Base-by-base conservation (phyloP, 192 early-diverging fungal genomes). In the Coemansia javaensis region DNA sequence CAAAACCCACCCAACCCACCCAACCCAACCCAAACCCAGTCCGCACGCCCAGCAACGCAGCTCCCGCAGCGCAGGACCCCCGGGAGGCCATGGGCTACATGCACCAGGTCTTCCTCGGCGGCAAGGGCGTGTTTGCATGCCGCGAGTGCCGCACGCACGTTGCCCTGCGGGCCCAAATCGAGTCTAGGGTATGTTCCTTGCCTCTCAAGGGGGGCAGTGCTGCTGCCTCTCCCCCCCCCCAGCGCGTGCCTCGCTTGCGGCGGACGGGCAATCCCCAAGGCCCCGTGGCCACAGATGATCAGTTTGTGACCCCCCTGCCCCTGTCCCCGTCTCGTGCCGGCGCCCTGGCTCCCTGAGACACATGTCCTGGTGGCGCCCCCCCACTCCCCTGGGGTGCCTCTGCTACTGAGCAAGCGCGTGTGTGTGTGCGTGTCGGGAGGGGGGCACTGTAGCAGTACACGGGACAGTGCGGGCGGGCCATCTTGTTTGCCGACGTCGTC, bases 141-240 rank as follows among this genome's bases (percentile, higher is more conserved):
- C 48, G 47, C 31, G 36, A 63, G 50, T 75, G 71, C 52, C 59
- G 56, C 38, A 75, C 71, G 1, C 71, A 75, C 34, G 48, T 75
- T 31, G 53, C 56, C 22, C 40, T 49, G 32, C 56, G 65, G 41
- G 50, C 53, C 40, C 43, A 57, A 25, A 44, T 75, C 38, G 39
- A 45, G 16, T 75, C 71, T 32, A 65, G 59, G 58, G 69, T 73
- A 63, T 14, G 54, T 51, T 0, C 13, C 31, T 24, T 11, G 18
- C 39, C 40, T 42, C 14, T 18, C 15, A 15, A 20, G 24, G 18
- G 16, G 32, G n/a, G 10, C 16, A 39, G 17, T 13, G 33, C 33
- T 35, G 33, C n/a, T n/a, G n/a, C n/a, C 28, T 30, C 28, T 9
- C 28, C 8, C 10, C 28, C 28, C 28, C 7, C 8, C 8, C 8